Conservation (phyloP, 2,329 filamentous ascomycete genomes). For the Delphinella strobiligena region DNA sequence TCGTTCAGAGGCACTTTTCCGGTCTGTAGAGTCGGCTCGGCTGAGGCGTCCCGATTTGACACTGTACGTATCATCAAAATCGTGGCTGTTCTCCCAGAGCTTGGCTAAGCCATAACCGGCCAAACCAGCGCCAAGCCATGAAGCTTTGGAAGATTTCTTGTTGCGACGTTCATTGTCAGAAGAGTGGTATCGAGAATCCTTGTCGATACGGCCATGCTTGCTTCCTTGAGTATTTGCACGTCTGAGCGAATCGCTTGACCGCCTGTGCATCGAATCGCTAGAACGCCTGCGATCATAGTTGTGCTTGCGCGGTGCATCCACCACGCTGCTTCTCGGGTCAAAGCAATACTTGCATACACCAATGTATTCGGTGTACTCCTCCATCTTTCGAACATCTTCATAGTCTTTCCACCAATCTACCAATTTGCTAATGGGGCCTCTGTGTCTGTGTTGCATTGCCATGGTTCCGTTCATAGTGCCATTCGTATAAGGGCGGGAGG, state of each 20-base stretch:
- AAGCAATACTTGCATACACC: conserved; percentile 56
- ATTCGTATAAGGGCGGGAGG: neutral
- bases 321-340: conserved; percentile 43
- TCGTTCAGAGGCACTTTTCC: conserved; percentile 16
- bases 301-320: conserved; percentile 49
- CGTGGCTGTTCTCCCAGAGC: conserved; percentile 37
- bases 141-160: conserved; percentile 22
- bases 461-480: conserved; percentile 26
- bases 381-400: conserved; percentile 53
- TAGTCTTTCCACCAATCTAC: conserved; percentile 52
- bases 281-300: conserved; percentile 38
- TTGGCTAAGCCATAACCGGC: conserved; percentile 42
- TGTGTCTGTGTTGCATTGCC: conserved; percentile 40
- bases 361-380: conserved; percentile 56
- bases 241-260: conserved; percentile 20
- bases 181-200: conserved; percentile 45
- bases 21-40: neutral
- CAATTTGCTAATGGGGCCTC: conserved; percentile 43
- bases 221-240: conserved; percentile 12
- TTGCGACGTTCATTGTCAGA: conserved; percentile 37
- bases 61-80: conserved; percentile 50
- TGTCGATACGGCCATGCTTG: conserved; percentile 38
- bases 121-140: conserved; percentile 41
- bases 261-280: conserved; percentile 26
- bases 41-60: conserved; percentile 39